A percentile compares a stretch with the other conserved stretches of the same genome.
phyloP scores from a whole-genome alignment of 176 grass and related monocot species.

The Paspalum vaginatum region DNA sequence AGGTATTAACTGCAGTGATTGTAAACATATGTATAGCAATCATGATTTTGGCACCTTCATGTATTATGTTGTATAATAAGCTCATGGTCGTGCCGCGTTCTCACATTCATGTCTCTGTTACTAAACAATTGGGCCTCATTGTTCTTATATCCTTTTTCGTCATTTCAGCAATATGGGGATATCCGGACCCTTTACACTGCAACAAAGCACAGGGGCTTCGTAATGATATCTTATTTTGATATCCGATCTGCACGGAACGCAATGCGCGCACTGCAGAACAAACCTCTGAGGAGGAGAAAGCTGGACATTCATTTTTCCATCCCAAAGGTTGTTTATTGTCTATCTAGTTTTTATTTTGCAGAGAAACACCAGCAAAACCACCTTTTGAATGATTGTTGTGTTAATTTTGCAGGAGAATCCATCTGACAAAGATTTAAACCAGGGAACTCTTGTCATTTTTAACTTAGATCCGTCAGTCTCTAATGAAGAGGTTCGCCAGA shows the following conservation, averaged over 20 bases:
- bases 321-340: conserved; percentile 60
- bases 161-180: conserved; percentile 86
- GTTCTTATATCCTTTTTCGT: conserved; percentile 20
- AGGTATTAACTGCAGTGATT: conserved; percentile 58
- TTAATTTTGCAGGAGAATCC: conserved; percentile 79
- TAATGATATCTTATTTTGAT: conserved; percentile 98
- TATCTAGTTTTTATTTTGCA: conserved; percentile 16
- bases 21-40: conserved; percentile 4
- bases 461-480: conserved; percentile 92
- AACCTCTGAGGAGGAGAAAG: conserved; percentile 84
- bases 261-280: conserved; percentile 84
- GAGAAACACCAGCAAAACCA: not conserved
- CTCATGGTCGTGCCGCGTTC: not conserved
- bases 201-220: conserved; percentile 92
- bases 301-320: conserved; percentile 98
- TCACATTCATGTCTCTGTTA: not conserved
- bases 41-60: conserved; percentile 27
- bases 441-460: conserved; percentile 95
- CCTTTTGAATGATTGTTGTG: conserved; percentile 25
- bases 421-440: conserved; percentile 98
- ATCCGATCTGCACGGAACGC: conserved; percentile 77
- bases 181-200: conserved; percentile 86
- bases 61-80: conserved; percentile 8
- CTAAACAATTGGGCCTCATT: conserved; percentile 28
- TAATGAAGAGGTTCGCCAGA: conserved; percentile 80